These are phyloP conservation scores for Syzygium jambos DNA, from an alignment of 345 rosid species.

Conservation along the genomic window DNA sequence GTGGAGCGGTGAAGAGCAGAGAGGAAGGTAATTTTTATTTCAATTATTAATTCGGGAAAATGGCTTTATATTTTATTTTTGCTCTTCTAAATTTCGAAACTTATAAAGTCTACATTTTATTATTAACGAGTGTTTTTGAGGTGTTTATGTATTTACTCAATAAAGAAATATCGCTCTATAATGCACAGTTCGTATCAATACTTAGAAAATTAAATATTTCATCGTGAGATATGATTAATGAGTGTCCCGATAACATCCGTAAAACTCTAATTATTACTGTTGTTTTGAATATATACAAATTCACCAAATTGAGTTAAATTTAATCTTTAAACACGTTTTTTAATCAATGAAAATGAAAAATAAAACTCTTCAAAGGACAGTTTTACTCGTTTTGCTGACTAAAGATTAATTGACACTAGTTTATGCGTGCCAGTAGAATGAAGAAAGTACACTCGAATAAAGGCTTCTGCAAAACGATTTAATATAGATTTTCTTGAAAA, in stretches of 20 bases:
- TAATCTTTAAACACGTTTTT: not conserved
- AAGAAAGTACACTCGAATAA: not conserved
- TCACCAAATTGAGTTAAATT: not conserved
- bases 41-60: too few species aligned
- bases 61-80: not conserved
- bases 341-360: not conserved
- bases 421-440: not conserved
- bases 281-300: not conserved
- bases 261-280: not conserved
- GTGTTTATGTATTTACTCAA: not conserved
- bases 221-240: not conserved
- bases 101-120: not conserved
- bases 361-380: not conserved
- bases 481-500: too few species aligned
- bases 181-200: not conserved
- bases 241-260: not conserved
- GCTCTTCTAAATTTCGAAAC: not conserved
- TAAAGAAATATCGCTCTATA: not conserved
- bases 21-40: too few species aligned
- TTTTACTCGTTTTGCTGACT: not conserved
- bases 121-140: not conserved
- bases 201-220: not conserved
- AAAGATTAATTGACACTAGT: not conserved
- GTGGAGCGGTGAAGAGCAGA: rapidly evolving
- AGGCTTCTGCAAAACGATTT: too few species aligned